phyloP scores from a whole-genome alignment of 345 rosid species.

The Linum usitatissimum region DNA sequence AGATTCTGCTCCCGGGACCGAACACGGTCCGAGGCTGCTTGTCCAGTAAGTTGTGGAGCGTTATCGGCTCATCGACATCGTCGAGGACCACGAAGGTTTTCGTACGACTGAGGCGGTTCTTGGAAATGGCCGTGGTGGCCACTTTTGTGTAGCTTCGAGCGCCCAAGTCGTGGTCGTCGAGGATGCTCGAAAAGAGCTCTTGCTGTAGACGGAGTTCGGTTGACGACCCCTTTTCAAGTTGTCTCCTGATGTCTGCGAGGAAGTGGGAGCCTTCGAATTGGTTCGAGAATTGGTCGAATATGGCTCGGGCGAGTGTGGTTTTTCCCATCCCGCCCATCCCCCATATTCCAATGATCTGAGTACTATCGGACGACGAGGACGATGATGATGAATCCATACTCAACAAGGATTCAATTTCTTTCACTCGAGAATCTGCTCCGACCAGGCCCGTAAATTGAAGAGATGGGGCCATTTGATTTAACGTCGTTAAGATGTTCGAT shows the following conservation, averaged over 20 bases:
- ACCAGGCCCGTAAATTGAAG: background rate
- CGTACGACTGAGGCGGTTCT: background rate
- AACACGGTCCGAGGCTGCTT: background rate
- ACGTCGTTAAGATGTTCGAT: background rate
- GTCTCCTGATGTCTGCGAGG: background rate
- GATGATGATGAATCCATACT: background rate
- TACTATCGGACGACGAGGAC: background rate
- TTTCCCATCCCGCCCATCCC: constrained; percentile 6
- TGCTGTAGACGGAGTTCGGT: background rate
- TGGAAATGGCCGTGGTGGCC: background rate
- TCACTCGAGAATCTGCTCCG: background rate
- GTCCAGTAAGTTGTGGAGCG: background rate
- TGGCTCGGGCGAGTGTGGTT: background rate
- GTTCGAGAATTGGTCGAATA: background rate
- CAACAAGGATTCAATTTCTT: background rate
- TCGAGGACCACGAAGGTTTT: background rate
- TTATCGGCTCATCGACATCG: background rate
- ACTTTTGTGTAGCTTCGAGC: background rate
- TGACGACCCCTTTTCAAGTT: background rate
- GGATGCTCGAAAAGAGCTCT: background rate
- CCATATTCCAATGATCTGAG: background rate
- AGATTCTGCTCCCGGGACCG: background rate
- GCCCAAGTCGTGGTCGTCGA: background rate
- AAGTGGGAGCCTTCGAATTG: background rate
- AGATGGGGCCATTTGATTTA: background rate